Base-by-base conservation (phyloP, 768 basidiomycete species). In the Agaricus subrufescens region DNA sequence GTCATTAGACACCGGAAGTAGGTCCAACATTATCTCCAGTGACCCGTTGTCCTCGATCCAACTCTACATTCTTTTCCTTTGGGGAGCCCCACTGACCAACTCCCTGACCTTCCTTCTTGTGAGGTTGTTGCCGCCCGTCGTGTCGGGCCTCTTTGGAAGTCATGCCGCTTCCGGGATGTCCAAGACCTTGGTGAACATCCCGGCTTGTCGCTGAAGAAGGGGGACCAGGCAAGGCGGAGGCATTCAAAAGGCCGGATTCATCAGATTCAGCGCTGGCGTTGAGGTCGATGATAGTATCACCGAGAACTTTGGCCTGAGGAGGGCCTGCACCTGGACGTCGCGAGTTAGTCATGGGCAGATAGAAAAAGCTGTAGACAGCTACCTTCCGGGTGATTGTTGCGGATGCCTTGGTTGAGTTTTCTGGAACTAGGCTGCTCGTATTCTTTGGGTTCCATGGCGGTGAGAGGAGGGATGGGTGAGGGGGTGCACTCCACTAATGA, bases 141-240 rank as follows among this genome's bases (percentile, higher is more conserved):
- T 48, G 51, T 5, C 27, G 39, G n/a, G 4, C 51, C 7, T 58
- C 51, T 29, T 48, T 58, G 29, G 39, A 49, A 3, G 58, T 49
- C 40, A 58, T 54, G 27, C 53, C 58, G 42, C 52, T 54, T 40
- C 58, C 52, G 9, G 58, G 58, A 23, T 54, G 58, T 8, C 58
- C 58, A 44, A 44, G 40, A 29, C 50, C 39, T 12, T 49, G 14
- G 39, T 58, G 53, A 6, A 58, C 40, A n/a, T 54, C 58, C 29
- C 54, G 19, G 37, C 58, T 58, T 9, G 58, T 58, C 27, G 31
- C 46, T 6, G 54, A 55, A 9, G 46, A 49, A 25, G 40, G 46
- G n/a, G 58, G 47, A 23, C 58, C 58, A 4, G 48, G 46, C 14
- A 54, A 54, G 30, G 52, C 46, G 14, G 46, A 49, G 9, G 27